Evolutionary conservation across 1,284 basidiomycete species (phyloP), one percentile per base, ranked within the genome.

Genomic region (Rhodofomes roseus): DNA sequence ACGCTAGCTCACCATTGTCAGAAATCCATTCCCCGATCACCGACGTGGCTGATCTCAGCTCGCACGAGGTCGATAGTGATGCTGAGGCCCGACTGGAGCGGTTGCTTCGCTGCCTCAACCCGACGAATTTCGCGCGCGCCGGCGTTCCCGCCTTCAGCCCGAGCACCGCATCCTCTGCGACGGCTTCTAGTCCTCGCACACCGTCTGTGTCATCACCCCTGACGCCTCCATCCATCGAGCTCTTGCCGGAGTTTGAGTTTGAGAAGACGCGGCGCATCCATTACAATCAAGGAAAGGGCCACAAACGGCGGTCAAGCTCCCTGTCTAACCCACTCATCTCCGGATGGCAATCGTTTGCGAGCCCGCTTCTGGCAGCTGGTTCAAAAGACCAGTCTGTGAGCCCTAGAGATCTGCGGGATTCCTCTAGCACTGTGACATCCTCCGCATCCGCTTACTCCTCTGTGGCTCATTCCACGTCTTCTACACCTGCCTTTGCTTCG

Each of bases 211-310:
- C 50, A 12, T 34, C 50, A 29, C 50, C 50, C 6, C 27, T 51
- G 18, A 6, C 50, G 6, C 50, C 50, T 6, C 55, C 62, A 20
- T 58, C 61, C 2, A n/a, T 62, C 43, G 44, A 59, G 23, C 50
- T 66, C 20, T 62, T 67, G 9, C 66, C 66, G 1, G 41, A 52
- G n/a, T 67, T 67, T 54, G 66, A 67, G 55, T 67, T 67, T 41
- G 66, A 65, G 54, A 22, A 29, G 54, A 20, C 52, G 53, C 51
- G 60, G 59, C 41, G 46, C 56, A 14, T 52, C n/a, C 37, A 29
- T 6, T 9, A 55, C 27, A 16, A 14, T 34, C 34, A 57, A 29
- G 36, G 12, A 8, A 43, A 39, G 40, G 52, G 44, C 29, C 55
- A 58, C 8, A 60, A 51, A 7, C 43, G 55, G 46, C 62, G 64